A percentile compares a stretch with the other conserved stretches of the same genome.
Evolutionary conservation across 2,329 filamentous ascomycete genomes (phyloP).

Genomic region (Colletotrichum coccodes): DNA sequence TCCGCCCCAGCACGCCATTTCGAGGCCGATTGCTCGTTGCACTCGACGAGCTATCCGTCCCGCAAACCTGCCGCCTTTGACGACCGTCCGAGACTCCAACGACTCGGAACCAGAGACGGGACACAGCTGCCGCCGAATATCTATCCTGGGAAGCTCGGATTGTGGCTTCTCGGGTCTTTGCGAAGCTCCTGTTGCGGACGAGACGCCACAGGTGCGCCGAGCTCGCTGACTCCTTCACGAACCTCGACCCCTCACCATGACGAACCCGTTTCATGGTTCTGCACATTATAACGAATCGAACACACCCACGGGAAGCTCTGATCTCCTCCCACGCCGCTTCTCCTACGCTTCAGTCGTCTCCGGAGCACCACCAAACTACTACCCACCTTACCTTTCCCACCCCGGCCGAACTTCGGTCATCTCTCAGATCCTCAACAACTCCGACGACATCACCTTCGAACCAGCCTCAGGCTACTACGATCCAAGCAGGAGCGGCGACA

Average conservation of each 20-base stretch:
- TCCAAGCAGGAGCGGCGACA: slow-evolving; percentile 37
- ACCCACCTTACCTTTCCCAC: slow-evolving; percentile 47
- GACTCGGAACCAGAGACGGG: not conserved
- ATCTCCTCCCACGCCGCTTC: slow-evolving; percentile 46
- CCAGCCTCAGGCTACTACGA: slow-evolving; percentile 39
- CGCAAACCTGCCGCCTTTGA: not conserved
- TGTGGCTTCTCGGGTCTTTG: slow-evolving; percentile 25
- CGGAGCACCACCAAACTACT: slow-evolving; percentile 47
- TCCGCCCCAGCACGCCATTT: slow-evolving; percentile 26
- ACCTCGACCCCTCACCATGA: slow-evolving; percentile 46
- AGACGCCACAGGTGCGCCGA: slow-evolving; percentile 27
- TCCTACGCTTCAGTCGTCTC: slow-evolving; percentile 56
- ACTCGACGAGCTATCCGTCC: slow-evolving; percentile 13
- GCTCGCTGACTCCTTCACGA: slow-evolving; percentile 19
- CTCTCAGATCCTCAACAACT: slow-evolving; percentile 65
- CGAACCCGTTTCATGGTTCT: slow-evolving; percentile 52
- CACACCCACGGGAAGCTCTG: slow-evolving; percentile 38
- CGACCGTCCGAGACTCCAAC: slow-evolving; percentile 1
- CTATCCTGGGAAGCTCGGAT: slow-evolving; percentile 17
- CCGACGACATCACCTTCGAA: slow-evolving; percentile 50
- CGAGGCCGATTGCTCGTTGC: slow-evolving; percentile 19
- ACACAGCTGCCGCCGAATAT: not conserved
- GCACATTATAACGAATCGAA: slow-evolving; percentile 46
- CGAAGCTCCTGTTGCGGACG: slow-evolving; percentile 24
- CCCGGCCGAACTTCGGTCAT: slow-evolving; percentile 54